Evolutionary conservation across 306 rosid species (phyloP).

Genomic region (Fragaria ananassa): DNA sequence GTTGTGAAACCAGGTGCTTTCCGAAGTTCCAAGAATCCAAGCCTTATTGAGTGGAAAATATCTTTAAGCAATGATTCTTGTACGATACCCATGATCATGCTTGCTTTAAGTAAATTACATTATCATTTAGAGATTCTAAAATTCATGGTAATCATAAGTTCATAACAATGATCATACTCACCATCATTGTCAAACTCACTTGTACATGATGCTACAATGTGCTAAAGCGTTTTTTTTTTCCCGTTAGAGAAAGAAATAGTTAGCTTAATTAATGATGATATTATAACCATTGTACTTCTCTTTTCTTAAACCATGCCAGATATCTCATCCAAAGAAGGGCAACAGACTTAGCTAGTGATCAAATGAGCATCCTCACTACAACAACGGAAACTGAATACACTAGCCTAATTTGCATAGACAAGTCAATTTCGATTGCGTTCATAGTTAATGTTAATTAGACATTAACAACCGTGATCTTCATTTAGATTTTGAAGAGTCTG

Average conservation of each 20-base stretch:
- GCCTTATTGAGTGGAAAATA: neutral
- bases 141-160: neutral
- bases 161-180: neutral
- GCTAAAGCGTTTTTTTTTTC: neutral
- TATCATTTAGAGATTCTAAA: slow-evolving; percentile 1
- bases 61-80: slow-evolving; percentile 7
- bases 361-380: neutral
- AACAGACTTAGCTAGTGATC: neutral
- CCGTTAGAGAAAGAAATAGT: neutral
- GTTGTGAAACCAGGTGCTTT: neutral
- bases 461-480: neutral
- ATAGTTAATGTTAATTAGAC: too few species aligned
- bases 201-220: neutral
- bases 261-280: neutral
- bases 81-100: neutral
- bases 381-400: neutral
- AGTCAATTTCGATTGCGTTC: neutral
- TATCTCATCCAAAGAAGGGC: neutral
- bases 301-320: neutral
- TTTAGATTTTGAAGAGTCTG: neutral
- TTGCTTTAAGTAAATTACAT: slow-evolving; percentile 1
- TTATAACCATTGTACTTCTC: neutral
- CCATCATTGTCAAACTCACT: neutral
- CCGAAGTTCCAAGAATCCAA: neutral
- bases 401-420: too few species aligned